These are phyloP conservation scores for Aphanomyces invadans DNA, from an alignment of 352 stramenopile species.

Conservation along the genomic window DNA sequence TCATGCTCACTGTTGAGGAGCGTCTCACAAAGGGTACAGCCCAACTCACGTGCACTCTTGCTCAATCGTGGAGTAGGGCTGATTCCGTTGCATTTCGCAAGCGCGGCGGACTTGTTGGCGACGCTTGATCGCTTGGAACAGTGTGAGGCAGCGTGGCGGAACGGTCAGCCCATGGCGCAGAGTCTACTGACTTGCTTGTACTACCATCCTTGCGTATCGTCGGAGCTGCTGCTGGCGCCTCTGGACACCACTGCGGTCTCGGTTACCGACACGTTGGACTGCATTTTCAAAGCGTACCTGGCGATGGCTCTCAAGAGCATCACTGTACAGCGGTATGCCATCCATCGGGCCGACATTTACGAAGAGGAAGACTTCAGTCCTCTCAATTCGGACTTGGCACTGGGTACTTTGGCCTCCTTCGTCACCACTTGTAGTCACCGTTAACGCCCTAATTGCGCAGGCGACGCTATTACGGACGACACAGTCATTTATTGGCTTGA, in stretches of 20 bases:
- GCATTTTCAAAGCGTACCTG: slow-evolving; percentile 61
- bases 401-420: neutral
- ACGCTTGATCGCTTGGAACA: slow-evolving; percentile 72
- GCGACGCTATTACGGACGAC: slow-evolving; percentile 12
- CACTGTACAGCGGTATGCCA: slow-evolving; percentile 68
- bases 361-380: slow-evolving; percentile 93
- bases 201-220: slow-evolving; percentile 65
- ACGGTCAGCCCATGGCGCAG: slow-evolving; percentile 78
- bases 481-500: slow-evolving; percentile 7
- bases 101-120: slow-evolving; percentile 54
- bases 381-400: slow-evolving; percentile 28
- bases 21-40: slow-evolving; percentile 33
- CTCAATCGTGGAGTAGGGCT: too few species aligned
- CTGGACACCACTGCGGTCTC: slow-evolving; percentile 16
- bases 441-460: neutral
- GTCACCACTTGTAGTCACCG: neutral
- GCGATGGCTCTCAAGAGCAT: slow-evolving; percentile 67
- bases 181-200: slow-evolving; percentile 87
- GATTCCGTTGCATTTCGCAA: slow-evolving; percentile 56
- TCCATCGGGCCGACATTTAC: slow-evolving; percentile 91
- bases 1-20: slow-evolving; percentile 46
- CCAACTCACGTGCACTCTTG: neutral
- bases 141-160: slow-evolving; percentile 72
- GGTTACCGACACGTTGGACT: slow-evolving; percentile 48
- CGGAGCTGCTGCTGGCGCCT: slow-evolving; percentile 45